A percentile compares a stretch with the other conserved stretches of the same genome.
These are phyloP conservation scores for Dissoconium aciculare DNA, from an alignment of 2,329 filamentous ascomycete species.

Conservation along the genomic window DNA sequence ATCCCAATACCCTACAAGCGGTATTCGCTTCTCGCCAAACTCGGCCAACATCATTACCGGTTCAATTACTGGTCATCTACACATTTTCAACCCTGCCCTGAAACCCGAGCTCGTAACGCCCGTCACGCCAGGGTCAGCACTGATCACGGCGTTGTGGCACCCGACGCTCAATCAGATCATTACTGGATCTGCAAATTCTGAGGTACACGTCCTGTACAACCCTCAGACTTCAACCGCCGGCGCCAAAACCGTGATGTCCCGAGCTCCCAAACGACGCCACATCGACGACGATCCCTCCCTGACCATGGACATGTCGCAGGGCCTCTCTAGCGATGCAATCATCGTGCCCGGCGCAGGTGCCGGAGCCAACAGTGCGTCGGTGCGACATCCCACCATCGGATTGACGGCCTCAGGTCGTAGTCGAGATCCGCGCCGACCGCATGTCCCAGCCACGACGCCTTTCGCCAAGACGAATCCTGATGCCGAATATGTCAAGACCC, in stretches of 20 bases:
- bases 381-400: conserved; percentile 54
- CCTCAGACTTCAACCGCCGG: conserved; percentile 68
- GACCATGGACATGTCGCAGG: conserved; percentile 68
- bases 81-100: conserved; percentile 87
- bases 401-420: conserved; percentile 64
- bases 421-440: conserved; percentile 68
- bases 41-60: conserved; percentile 77
- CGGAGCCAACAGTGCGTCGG: conserved; percentile 34
- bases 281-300: conserved; percentile 83
- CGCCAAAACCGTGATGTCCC: conserved; percentile 78
- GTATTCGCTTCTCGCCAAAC: conserved; percentile 78
- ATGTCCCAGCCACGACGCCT: conserved; percentile 69
- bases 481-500: conserved; percentile 72
- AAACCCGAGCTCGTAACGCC: conserved; percentile 71
- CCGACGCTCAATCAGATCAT: conserved; percentile 90
- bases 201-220: conserved; percentile 82
- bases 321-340: conserved; percentile 71
- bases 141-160: conserved; percentile 85
- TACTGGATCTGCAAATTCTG: conserved; percentile 79
- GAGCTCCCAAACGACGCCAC: conserved; percentile 85
- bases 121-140: conserved; percentile 67
- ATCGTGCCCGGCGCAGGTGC: conserved; percentile 38
- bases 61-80: conserved; percentile 68
- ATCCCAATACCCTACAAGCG: conserved; percentile 66
- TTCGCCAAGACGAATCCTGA: conserved; percentile 86